Evolutionary conservation across 176 grass and related monocot species (phyloP), one percentile per base, ranked within the genome.

Genomic region (Alopecurus myosuroides): DNA sequence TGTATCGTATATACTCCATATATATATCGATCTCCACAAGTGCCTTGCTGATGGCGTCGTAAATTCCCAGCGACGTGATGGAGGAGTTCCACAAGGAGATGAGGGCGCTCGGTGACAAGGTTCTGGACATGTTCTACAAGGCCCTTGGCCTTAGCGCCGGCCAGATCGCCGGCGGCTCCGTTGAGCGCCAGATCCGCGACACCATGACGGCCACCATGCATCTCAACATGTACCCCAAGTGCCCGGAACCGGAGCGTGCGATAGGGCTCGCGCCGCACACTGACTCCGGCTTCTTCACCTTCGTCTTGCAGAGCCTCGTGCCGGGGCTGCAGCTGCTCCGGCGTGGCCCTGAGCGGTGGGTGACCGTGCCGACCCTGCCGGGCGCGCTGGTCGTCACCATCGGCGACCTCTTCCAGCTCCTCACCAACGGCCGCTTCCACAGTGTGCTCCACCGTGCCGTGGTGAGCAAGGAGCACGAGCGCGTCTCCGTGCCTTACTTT

Each of bases 191-290:
- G 12, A 40, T 77, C 57, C 48, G 39, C 1, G 88, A 77, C 5
- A 85, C 76, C n/a, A n/a, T n/a, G n/a, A n/a, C n/a, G n/a, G n/a
- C n/a, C n/a, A n/a, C n/a, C n/a, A n/a, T n/a, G n/a, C 91, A 85
- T 53, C 68, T 87, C 1, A 90, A 85, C 84, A 6, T 82, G 85
- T 97, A 92, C 18, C 94, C 87, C 53, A 79, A 30, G 52, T 97
- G 94, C 45, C 80, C 89, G 0, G 80, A 97, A 11, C 88, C 92
- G 6, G 88, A 88, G 8, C 89, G 83, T 10, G 87, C 87, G 46
- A 50, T 97, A 1, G 94, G 94, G 28, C 58, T 97, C 11, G 60
- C 76, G 12, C 73, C 87, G 34, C 94, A 97, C 85, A 94, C 92
- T 5, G 88, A 94, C 88, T 94, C 92, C 0, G 88, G 86, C 80